These are phyloP conservation scores for Oxyria digyna DNA, from an alignment of 148 eudicot genomes.

Conservation along the genomic window DNA sequence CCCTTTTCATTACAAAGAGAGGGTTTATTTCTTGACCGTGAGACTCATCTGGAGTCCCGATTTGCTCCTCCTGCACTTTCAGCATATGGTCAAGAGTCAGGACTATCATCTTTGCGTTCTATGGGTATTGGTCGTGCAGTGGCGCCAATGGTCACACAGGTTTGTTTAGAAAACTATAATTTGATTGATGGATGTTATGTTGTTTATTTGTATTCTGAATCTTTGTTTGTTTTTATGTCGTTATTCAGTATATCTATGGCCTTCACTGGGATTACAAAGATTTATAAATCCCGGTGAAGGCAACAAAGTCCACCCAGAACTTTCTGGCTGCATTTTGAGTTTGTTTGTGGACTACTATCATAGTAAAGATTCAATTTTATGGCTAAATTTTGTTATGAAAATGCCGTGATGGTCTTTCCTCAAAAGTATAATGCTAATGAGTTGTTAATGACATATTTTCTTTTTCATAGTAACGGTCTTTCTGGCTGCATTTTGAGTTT, in stretches of 20 bases:
- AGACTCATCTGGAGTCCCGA: conserved; percentile 27
- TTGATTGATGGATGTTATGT: background rate
- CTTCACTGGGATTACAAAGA: background rate
- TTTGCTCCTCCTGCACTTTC: conserved; percentile 27
- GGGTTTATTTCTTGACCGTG: conserved; percentile 32
- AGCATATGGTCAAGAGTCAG: conserved; percentile 49
- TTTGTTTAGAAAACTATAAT: conserved; percentile 12
- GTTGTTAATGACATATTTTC: too few species aligned
- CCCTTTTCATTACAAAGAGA: conserved; percentile 28
- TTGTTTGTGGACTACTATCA: background rate
- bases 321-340: too few species aligned
- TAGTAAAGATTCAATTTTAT: background rate
- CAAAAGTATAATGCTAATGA: too few species aligned
- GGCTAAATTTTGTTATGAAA: background rate
- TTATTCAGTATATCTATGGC: background rate
- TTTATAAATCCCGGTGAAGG: background rate
- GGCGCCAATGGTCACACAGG: conserved; percentile 76
- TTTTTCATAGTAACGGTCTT: too few species aligned
- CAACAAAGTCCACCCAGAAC: background rate
- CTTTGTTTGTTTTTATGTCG: background rate
- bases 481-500: background rate
- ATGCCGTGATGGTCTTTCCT: background rate
- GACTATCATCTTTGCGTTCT: conserved; percentile 31
- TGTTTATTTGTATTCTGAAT: background rate
- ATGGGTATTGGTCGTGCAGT: conserved; percentile 30